Evolutionary conservation across 192 early-diverging fungal species (phyloP), one percentile per base, ranked within the genome.

Genomic region (Coemansia sp.): DNA sequence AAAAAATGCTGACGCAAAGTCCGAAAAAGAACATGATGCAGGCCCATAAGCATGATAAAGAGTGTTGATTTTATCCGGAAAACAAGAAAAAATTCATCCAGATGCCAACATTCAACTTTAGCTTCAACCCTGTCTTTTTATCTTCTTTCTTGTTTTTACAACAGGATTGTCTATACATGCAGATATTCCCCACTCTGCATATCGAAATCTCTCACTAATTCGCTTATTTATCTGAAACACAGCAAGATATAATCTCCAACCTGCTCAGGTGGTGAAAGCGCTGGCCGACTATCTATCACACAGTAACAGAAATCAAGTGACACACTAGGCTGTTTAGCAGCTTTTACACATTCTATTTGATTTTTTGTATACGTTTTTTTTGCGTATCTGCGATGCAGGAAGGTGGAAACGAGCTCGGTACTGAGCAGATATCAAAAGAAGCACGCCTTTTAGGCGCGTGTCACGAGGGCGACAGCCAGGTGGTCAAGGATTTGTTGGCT

Each of bases 401-500:
- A 48, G 56, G 31, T 48, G 51, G 50, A 25, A 34, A 69, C 22
- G 48, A 50, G 22, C 48, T 16, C 30, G 60, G 20, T 48, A 45
- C 14, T 14, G 28, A 28, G 28, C 54, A 36, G 30, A 32, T 59
- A 31, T 64, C 75, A 29, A 72, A 72, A 60, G 77, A 79, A 48
- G 75, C 80, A 0, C 68, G 52, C 57, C 66, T 83, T 45, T 60
- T 83, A 8, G 51, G 76, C 2, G 80, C 80, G 30, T 83, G 80
- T 66, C 56, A 83, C 49, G 75, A 64, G 40, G 80, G 80, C 5
- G 59, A 83, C 32, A 56, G 49, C 50, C 34, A 76, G 48, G 55
- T 72, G 60, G 84, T 66, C 5, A 85, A 86, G 56, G 73, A 75
- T 18, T 54, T 87, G 31, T 64, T 83, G 28, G 73, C 75, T 1